Percentiles rank a stretch among this genome's conserved stretches.
These are phyloP conservation scores for Serendipita vermifera DNA, from an alignment of 768 basidiomycete genomes.

Conservation along the genomic window DNA sequence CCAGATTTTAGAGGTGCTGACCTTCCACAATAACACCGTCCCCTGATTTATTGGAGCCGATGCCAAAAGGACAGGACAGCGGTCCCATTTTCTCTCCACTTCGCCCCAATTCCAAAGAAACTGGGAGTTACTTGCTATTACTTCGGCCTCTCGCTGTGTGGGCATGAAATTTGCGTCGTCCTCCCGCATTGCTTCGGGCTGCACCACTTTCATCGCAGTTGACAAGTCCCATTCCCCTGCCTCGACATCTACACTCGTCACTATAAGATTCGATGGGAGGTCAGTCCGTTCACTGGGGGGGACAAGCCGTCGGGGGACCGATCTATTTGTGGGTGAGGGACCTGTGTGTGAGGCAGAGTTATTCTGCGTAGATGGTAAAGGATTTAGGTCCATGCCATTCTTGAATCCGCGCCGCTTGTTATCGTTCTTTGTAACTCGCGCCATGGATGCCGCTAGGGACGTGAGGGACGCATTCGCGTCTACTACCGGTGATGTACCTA, in stretches of 20 bases:
- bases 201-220: neutral
- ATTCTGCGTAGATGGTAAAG: neutral
- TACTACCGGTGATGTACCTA: too few relatives aligned
- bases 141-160: too few relatives aligned
- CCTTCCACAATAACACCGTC: neutral
- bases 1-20: neutral
- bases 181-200: neutral
- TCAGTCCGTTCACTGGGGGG: neutral
- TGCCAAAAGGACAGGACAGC: neutral
- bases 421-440: neutral
- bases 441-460: neutral
- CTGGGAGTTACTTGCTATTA: neutral
- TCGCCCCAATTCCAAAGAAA: neutral
- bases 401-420: constrained; percentile 2
- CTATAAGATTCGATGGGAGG: neutral
- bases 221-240: neutral
- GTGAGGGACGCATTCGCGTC: too few relatives aligned
- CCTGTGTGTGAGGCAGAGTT: neutral
- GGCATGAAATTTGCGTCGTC: neutral
- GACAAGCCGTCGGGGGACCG: neutral
- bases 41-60: neutral
- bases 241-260: constrained; percentile 4
- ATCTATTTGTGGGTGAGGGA: too few relatives aligned
- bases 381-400: neutral
- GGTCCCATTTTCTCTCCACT: neutral